Evolutionary conservation across 192 early-diverging fungal species (phyloP).

Genomic region (Backusella tuberculispora): DNA sequence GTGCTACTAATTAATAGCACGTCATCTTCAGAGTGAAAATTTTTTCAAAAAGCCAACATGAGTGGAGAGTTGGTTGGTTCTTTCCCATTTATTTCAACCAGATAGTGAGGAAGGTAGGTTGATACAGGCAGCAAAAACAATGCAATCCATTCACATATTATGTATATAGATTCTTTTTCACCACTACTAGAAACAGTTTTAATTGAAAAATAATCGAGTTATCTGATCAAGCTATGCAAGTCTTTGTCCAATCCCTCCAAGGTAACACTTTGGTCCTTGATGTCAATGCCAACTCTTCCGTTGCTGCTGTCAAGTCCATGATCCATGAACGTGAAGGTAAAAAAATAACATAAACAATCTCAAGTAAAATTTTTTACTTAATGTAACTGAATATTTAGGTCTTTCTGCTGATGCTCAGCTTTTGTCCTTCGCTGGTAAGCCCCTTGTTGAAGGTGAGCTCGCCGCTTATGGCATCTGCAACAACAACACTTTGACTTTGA

Average conservation of each 20-base stretch:
- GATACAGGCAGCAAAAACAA: neutral
- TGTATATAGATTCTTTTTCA: conserved; percentile 20
- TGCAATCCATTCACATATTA: neutral
- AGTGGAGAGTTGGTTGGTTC: neutral
- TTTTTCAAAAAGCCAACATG: neutral
- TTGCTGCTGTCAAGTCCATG: conserved; percentile 59
- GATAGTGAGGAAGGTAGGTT: conserved; percentile 59
- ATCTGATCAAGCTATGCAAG: conserved; percentile 57
- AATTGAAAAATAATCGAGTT: conserved; percentile 59
- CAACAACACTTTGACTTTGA: conserved; percentile 74
- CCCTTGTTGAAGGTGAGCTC: conserved; percentile 52
- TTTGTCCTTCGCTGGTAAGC: conserved; percentile 56
- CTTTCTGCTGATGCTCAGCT: conserved; percentile 62
- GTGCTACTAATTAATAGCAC: neutral
- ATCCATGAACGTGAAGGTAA: conserved; percentile 58
- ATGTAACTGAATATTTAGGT: conserved; percentile 34
- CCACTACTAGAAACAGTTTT: conserved; percentile 42
- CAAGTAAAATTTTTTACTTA: neutral
- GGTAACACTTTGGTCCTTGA: conserved; percentile 65
- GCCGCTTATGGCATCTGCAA: conserved; percentile 61
- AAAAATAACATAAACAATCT: neutral
- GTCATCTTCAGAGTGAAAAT: too few species aligned
- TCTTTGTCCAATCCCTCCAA: conserved; percentile 67
- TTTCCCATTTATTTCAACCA: conserved; percentile 47
- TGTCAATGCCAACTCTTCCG: conserved; percentile 48